These are phyloP conservation scores for Kodamaea nitidulidarum DNA, from an alignment of 805 yeast species.

Conservation along the genomic window DNA sequence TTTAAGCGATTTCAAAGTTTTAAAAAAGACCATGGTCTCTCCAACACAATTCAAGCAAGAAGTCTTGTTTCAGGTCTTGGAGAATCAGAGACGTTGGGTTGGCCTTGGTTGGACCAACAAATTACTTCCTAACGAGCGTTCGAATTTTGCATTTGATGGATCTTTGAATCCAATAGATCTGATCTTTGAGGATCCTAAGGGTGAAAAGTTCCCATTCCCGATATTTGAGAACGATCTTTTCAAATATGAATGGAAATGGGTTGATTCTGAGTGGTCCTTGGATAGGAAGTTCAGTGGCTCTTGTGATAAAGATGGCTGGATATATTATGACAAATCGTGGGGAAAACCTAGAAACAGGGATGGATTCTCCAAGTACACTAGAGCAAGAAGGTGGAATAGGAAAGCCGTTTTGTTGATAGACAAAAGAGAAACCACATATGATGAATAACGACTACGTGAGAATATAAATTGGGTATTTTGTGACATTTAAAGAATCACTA, in stretches of 20 bases:
- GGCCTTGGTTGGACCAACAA: constrained; percentile 57
- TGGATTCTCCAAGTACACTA: constrained; percentile 47
- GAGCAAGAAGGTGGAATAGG: constrained; percentile 50
- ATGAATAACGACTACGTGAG: constrained; percentile 1
- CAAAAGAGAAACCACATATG: constrained; percentile 12
- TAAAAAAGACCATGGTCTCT: constrained; percentile 34
- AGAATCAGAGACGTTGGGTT: constrained; percentile 60
- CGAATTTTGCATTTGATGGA: constrained; percentile 44
- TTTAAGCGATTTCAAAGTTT: constrained; percentile 35
- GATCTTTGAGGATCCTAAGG: constrained; percentile 20
- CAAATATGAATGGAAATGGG: constrained; percentile 52
- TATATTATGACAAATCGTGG: constrained; percentile 53
- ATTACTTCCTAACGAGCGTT: constrained; percentile 50
- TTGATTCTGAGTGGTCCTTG: constrained; percentile 48
- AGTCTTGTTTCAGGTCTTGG: constrained; percentile 48
- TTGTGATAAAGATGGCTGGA: constrained; percentile 48
- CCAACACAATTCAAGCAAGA: constrained; percentile 44
- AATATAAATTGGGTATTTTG: not conserved
- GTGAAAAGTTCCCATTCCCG: constrained; percentile 43
- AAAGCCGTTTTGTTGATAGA: constrained; percentile 36
- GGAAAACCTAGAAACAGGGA: constrained; percentile 35
- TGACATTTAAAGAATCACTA: not conserved
- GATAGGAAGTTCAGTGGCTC: constrained; percentile 39
- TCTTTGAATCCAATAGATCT: constrained; percentile 27
- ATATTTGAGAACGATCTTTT: constrained; percentile 33